Evolutionary conservation across 805 yeast species (phyloP), one percentile per base, ranked within the genome.

Genomic region (Kodamaea kaohsiungensis): DNA sequence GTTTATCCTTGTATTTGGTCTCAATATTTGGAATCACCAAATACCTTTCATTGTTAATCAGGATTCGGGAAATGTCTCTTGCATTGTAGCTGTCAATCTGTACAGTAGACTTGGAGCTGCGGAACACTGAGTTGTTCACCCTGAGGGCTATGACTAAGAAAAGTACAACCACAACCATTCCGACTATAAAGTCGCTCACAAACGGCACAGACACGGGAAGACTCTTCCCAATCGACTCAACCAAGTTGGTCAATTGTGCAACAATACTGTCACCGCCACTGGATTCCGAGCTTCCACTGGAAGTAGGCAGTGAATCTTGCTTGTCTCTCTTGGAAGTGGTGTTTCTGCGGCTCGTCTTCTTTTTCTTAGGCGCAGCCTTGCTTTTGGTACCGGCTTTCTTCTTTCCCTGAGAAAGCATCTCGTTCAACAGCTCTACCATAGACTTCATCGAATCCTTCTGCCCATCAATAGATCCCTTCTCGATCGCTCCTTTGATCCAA

Each of bases 401-500:
- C 25, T 48, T 48, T 52, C 61, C 67, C 52, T 54, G 10, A 53
- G 60, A n/a, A 49, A 79, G 56, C 46, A 75, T 70, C 22, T 68
- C 71, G 54, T 75, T 78, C 39, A 87, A 59, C 51, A 81, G 83
- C 7, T 73, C 75, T 4, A 83, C 70, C 61, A 85, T 54, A 1
- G 72, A 69, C 50, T 76, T 77, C 22, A 88, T 82, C 2, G 86
- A 86, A 4, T 82, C 79, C 46, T 78, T 75, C 67, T 91, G 98
- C 0, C 99, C 99, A 35, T 85, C 83, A 46, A 78, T 73, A 12
- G 96, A 86, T 53, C 92, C 92, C 58, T 85, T 87, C 65, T 95
- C 98, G 57, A 95, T 88, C 52, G 96, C 85, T 12, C 88, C 81
- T 67, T 91, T 92, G 63, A 95, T 83, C 98, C 98, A 95, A 56